Conservation (phyloP, 495 filamentous ascomycete genomes). For the Barbatosphaeria neglecta region DNA sequence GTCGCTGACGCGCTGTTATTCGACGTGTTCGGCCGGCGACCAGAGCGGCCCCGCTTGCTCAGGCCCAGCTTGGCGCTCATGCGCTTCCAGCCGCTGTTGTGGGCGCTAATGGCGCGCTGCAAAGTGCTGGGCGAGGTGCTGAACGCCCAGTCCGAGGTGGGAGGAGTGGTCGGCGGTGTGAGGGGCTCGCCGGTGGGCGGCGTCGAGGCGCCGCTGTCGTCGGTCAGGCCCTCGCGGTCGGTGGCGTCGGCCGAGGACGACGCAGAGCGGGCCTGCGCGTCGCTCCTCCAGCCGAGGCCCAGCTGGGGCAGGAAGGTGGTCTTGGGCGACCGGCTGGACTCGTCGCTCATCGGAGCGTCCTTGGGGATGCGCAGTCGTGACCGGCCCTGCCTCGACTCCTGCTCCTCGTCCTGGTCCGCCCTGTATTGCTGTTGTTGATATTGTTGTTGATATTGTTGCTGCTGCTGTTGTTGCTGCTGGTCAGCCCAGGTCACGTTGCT, state of each 20-base stretch:
- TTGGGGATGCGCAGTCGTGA: slow-evolving; percentile 25
- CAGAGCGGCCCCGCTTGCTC: slow-evolving; percentile 42
- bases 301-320: slow-evolving; percentile 31
- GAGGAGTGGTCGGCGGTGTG: slow-evolving; percentile 83
- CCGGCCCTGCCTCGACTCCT: slow-evolving; percentile 24
- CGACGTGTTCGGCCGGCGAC: slow-evolving; percentile 25
- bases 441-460: no score
- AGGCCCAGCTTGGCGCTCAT: slow-evolving; percentile 68
- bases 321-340: slow-evolving; percentile 30
- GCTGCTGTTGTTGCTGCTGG: no score
- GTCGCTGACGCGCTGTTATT: no score
- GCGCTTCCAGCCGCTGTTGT: slow-evolving; percentile 66
- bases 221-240: slow-evolving; percentile 30
- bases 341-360: slow-evolving; percentile 17
- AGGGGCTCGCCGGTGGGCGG: slow-evolving; percentile 52
- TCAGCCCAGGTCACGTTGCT: slow-evolving; percentile 29
- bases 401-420: slow-evolving; percentile 22
- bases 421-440: no score
- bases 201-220: slow-evolving; percentile 41
- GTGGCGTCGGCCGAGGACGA: slow-evolving; percentile 22
- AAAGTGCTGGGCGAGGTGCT: slow-evolving; percentile 36
- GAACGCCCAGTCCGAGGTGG: slow-evolving; percentile 49
- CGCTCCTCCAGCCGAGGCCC: slow-evolving; percentile 24
- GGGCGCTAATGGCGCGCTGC: slow-evolving; percentile 38
- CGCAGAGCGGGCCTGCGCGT: slow-evolving; percentile 20